Percentiles rank a stretch among this genome's conserved stretches.
These are phyloP conservation scores for Yamadazyma diospyri DNA, from an alignment of 1,139 yeast species.

Conservation along the genomic window DNA sequence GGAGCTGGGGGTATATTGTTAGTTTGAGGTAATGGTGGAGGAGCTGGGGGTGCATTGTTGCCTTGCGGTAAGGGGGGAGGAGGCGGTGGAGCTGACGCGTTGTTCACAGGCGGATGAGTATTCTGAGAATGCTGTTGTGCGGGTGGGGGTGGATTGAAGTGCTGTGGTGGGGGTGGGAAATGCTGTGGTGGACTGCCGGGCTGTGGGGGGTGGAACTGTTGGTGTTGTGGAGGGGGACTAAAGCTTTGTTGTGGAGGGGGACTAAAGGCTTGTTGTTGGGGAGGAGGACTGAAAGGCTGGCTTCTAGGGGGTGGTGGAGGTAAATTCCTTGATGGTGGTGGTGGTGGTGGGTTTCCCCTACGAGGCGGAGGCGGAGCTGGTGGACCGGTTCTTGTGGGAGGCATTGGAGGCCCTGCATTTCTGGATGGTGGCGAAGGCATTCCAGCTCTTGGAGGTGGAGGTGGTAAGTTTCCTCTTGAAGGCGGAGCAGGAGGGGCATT, in stretches of 20 bases:
- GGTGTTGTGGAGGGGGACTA: constrained; percentile 1
- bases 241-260: constrained; percentile 1
- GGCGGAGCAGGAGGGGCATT: constrained; percentile 19
- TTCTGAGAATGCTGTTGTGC: constrained; percentile 5
- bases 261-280: constrained; percentile 4
- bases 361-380: constrained; percentile 23
- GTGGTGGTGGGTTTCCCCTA: constrained; percentile 18
- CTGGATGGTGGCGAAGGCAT: constrained; percentile 36
- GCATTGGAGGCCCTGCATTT: constrained; percentile 24
- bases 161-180: constrained; percentile 19
- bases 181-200: neutral
- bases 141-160: constrained; percentile 16
- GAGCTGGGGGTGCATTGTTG: constrained; percentile 11
- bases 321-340: constrained; percentile 15
- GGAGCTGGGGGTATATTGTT: constrained; percentile 16
- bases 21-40: constrained; percentile 3
- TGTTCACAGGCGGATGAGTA: constrained; percentile 4
- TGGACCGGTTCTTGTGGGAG: constrained; percentile 15
- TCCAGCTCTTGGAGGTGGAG: constrained; percentile 17
- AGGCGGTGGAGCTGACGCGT: constrained; percentile 10
- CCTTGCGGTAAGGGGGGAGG: constrained; percentile 8
- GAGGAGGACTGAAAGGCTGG: constrained; percentile 11
- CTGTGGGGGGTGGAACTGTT: no score
- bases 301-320: constrained; percentile 26
- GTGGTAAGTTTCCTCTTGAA: constrained; percentile 17